Conservation (phyloP, 2,329 filamentous ascomycete species). For the Aspergillus phoenicis region DNA sequence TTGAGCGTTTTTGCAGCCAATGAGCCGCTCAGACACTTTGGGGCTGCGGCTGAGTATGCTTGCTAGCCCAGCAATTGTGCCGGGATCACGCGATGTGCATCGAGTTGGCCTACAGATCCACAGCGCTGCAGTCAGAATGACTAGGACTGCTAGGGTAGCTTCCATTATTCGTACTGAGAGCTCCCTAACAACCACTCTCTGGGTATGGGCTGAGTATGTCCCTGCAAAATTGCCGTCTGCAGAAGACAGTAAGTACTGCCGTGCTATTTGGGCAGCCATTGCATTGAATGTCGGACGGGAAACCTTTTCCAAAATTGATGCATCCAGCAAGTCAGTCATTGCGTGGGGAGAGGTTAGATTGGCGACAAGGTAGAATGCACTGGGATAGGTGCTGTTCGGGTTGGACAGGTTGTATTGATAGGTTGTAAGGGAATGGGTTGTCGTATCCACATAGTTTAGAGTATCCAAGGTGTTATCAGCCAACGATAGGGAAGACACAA, state of each 20-base stretch:
- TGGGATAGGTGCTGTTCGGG: constrained; percentile 6
- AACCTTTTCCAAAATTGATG: background rate
- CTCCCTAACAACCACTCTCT: constrained; percentile 10
- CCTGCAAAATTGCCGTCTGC: background rate
- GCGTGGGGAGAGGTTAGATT: constrained; percentile 7
- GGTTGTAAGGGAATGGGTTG: background rate
- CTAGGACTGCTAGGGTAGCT: background rate
- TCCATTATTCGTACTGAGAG: constrained; percentile 14
- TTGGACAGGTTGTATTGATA: background rate
- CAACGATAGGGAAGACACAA: background rate
- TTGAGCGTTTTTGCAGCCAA: constrained; percentile 1
- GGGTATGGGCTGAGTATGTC: background rate
- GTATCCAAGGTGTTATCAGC: background rate
- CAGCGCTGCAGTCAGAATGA: constrained; percentile 4
- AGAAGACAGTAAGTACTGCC: background rate
- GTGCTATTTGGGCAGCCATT: constrained; percentile 9
- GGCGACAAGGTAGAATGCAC: constrained; percentile 6
- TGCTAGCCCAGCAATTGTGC: constrained; percentile 12
- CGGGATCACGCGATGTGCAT: constrained; percentile 13
- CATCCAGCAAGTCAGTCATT: background rate
- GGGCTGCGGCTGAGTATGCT: constrained; percentile 7
- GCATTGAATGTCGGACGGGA: background rate
- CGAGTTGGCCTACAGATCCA: constrained; percentile 7
- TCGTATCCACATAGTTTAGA: background rate
- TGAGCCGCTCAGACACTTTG: background rate